Evolutionary conservation across 495 filamentous ascomycete species (phyloP).

Genomic region (Penicillium simplicissimum): DNA sequence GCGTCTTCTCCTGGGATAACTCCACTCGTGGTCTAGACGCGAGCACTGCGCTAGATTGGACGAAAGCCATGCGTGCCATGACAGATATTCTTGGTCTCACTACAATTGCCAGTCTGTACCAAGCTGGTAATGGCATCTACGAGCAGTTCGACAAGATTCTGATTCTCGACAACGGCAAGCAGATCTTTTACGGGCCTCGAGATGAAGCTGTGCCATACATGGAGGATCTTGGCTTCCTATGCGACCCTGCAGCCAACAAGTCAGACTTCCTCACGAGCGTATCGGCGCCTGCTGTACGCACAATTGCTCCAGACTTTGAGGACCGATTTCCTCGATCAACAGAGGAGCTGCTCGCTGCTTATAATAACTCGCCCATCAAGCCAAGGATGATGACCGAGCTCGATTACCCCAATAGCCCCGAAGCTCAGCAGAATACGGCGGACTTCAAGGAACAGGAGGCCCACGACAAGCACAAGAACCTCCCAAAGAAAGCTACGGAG

Average conservation of each 20-base stretch:
- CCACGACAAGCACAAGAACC: conserved; percentile 38
- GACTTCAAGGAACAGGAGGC: conserved; percentile 46
- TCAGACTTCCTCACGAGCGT: conserved; percentile 68
- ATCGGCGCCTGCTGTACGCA: conserved; percentile 63
- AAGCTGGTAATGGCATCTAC: conserved; percentile 61
- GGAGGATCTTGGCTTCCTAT: conserved; percentile 61
- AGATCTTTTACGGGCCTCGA: conserved; percentile 58
- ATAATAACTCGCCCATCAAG: conserved; percentile 37
- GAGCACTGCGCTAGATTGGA: conserved; percentile 52
- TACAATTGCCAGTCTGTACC: conserved; percentile 51
- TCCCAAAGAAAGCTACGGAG: conserved; percentile 25
- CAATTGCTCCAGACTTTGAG: conserved; percentile 32
- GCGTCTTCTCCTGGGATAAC: conserved; percentile 61
- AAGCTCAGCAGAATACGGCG: conserved; percentile 40
- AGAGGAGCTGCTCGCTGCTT: conserved; percentile 33
- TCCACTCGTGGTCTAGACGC: conserved; percentile 59
- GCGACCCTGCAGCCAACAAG: conserved; percentile 61
- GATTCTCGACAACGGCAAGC: conserved; percentile 61
- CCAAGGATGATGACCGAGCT: conserved; percentile 41
- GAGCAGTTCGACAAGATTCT: conserved; percentile 64
- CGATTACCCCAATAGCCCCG: conserved; percentile 41
- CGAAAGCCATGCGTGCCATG: conserved; percentile 42
- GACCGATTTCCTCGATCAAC: conserved; percentile 42
- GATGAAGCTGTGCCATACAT: conserved; percentile 62
- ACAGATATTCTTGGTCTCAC: conserved; percentile 41